A percentile compares a stretch with the other conserved stretches of the same genome.
Evolutionary conservation across 352 stramenopile genomes (phyloP).

Genomic region (Phytopythium ostracodes): DNA sequence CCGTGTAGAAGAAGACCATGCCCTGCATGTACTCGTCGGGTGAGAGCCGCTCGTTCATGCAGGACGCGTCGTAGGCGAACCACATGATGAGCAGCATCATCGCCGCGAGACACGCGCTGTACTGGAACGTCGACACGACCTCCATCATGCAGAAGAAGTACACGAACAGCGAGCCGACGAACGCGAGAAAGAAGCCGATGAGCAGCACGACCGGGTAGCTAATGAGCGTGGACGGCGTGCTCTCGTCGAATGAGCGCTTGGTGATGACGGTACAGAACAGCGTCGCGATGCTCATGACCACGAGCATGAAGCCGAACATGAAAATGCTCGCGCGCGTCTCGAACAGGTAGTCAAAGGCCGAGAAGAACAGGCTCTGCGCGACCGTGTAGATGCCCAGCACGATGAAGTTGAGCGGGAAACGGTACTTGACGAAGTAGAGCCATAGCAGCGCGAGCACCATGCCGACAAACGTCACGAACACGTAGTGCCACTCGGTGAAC

Average conservation of each 20-base stretch:
- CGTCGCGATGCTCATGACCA: conserved; percentile 58
- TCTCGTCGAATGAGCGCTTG: conserved; percentile 32
- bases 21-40: conserved; percentile 83
- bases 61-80: conserved; percentile 75
- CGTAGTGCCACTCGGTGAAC: conserved; percentile 43
- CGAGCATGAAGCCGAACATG: conserved; percentile 59
- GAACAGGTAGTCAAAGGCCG: conserved; percentile 48
- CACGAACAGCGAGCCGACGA: conserved; percentile 51
- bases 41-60: conserved; percentile 72
- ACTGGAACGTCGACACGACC: conserved; percentile 47
- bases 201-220: conserved; percentile 54
- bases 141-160: conserved; percentile 61
- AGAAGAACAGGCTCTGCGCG: conserved; percentile 59
- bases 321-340: conserved; percentile 60
- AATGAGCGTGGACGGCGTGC: conserved; percentile 33
- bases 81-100: conserved; percentile 75
- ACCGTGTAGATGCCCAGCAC: conserved; percentile 55
- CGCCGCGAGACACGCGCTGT: conserved; percentile 40
- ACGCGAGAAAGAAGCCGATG: conserved; percentile 46
- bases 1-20: conserved; percentile 83
- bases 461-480: conserved; percentile 43
- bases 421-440: conserved; percentile 76
- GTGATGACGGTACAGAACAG: conserved; percentile 44
- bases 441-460: conserved; percentile 54
- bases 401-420: conserved; percentile 67